phyloP scores from a whole-genome alignment of 305 asterid genomes.

The Ilex paraguariensis region DNA sequence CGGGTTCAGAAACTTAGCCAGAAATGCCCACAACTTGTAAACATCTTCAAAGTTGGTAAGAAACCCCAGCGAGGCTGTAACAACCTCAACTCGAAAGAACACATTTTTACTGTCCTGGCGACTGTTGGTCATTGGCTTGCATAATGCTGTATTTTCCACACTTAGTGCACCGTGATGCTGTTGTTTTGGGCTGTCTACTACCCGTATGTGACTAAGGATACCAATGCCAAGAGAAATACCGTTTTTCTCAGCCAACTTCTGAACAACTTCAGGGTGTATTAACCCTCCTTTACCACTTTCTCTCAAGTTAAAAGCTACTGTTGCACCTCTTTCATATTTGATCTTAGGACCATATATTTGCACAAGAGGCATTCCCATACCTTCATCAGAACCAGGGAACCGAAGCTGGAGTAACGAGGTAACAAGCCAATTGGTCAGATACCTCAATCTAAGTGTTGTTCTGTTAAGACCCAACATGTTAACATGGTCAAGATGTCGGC shows the following conservation, averaged over 20 bases:
- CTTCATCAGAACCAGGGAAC: slow-evolving; percentile 14
- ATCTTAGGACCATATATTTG: slow-evolving; percentile 35
- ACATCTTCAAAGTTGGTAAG: slow-evolving; percentile 33
- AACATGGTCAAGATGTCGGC: slow-evolving; percentile 28
- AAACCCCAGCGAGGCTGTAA: slow-evolving; percentile 27
- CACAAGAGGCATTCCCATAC: slow-evolving; percentile 13
- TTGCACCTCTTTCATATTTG: slow-evolving; percentile 28
- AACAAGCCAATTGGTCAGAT: slow-evolving; percentile 8
- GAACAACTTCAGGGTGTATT: slow-evolving; percentile 27
- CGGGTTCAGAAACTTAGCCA: slow-evolving; percentile 30
- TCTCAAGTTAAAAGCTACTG: slow-evolving; percentile 25
- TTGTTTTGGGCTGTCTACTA: slow-evolving; percentile 9
- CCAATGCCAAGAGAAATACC: slow-evolving; percentile 30
- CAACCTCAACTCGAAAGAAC: slow-evolving; percentile 21
- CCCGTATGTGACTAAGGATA: slow-evolving; percentile 26
- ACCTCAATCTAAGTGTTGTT: slow-evolving; percentile 26
- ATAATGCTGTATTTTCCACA: slow-evolving; percentile 10
- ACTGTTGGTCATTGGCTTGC: slow-evolving; percentile 16
- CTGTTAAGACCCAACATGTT: slow-evolving; percentile 25
- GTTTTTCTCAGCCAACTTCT: slow-evolving; percentile 18
- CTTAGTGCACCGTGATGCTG: slow-evolving; percentile 2
- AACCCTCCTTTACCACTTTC: slow-evolving; percentile 19
- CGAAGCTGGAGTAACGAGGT: slow-evolving; percentile 26
- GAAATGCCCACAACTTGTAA: slow-evolving; percentile 29
- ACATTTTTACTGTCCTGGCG: slow-evolving; percentile 5